These are phyloP conservation scores for Pythium grandisporangium DNA, from an alignment of 352 stramenopile species.

Conservation along the genomic window DNA sequence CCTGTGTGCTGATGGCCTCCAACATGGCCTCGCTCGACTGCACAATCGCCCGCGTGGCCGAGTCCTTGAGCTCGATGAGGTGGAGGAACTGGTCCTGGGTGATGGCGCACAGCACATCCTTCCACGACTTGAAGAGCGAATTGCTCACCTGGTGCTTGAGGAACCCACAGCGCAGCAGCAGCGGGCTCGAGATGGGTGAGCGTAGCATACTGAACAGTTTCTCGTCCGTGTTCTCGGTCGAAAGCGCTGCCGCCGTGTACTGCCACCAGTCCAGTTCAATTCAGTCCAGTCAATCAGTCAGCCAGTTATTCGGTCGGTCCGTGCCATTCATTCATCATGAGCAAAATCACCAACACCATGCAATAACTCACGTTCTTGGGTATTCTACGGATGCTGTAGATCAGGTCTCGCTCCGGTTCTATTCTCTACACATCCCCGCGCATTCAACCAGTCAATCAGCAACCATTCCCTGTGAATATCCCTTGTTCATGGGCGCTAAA, in stretches of 20 bases:
- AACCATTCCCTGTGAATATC: neutral
- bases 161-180: conserved; percentile 68
- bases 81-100: conserved; percentile 70
- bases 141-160: conserved; percentile 66
- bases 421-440: conserved; percentile 54
- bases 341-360: neutral
- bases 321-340: no score
- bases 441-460: neutral
- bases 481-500: no score
- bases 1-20: conserved; percentile 34
- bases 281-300: neutral
- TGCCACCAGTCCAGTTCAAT: no score
- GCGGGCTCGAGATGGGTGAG: conserved; percentile 58
- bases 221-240: conserved; percentile 41
- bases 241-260: conserved; percentile 62
- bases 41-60: conserved; percentile 32
- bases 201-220: conserved; percentile 52
- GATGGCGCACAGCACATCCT: conserved; percentile 68
- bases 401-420: conserved; percentile 64
- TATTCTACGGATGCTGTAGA: conserved; percentile 72
- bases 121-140: conserved; percentile 68
- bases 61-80: conserved; percentile 66
- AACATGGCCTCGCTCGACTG: conserved; percentile 58
- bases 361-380: conserved; percentile 59
- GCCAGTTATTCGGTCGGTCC: neutral